A percentile compares a stretch with the other conserved stretches of the same genome.
phyloP scores from a whole-genome alignment of 208 protist genomes.

The Leishmania turanica region DNA sequence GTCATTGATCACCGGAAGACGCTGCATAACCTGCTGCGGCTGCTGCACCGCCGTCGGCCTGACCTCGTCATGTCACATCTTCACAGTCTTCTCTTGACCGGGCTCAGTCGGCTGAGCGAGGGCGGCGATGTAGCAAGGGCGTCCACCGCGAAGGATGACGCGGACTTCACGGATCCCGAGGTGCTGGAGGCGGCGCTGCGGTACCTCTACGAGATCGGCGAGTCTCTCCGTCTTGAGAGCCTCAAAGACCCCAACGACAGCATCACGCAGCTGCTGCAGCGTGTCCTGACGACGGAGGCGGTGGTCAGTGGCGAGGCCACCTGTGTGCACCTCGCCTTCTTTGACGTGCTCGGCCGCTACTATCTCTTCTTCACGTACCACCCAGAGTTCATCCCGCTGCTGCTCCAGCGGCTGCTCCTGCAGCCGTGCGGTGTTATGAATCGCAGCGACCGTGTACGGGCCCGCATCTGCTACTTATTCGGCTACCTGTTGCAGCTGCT shows the following conservation, averaged over 20 bases:
- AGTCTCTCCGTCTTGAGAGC: conserved; percentile 56
- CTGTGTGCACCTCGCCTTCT: conserved; percentile 75
- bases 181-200: conserved; percentile 69
- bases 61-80: conserved; percentile 58
- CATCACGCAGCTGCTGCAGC: conserved; percentile 51
- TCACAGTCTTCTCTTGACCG: conserved; percentile 27
- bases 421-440: conserved; percentile 70
- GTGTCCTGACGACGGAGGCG: conserved; percentile 48
- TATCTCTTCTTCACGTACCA: conserved; percentile 71
- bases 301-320: conserved; percentile 31
- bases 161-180: conserved; percentile 40
- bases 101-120: conserved; percentile 15
- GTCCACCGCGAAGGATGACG: conserved; percentile 11
- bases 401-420: conserved; percentile 74
- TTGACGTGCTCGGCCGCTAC: conserved; percentile 80
- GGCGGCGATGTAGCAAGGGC: not conserved
- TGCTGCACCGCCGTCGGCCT: conserved; percentile 60
- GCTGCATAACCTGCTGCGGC: conserved; percentile 60
- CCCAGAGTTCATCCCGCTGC: conserved; percentile 46
- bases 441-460: conserved; percentile 49
- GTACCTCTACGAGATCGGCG: conserved; percentile 80
- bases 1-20: conserved; percentile 71
- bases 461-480: conserved; percentile 76
- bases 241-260: conserved; percentile 40
- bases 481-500: conserved; percentile 68